These are phyloP conservation scores for Arabis hirsuta DNA, from an alignment of 345 rosid genomes.

Conservation along the genomic window DNA sequence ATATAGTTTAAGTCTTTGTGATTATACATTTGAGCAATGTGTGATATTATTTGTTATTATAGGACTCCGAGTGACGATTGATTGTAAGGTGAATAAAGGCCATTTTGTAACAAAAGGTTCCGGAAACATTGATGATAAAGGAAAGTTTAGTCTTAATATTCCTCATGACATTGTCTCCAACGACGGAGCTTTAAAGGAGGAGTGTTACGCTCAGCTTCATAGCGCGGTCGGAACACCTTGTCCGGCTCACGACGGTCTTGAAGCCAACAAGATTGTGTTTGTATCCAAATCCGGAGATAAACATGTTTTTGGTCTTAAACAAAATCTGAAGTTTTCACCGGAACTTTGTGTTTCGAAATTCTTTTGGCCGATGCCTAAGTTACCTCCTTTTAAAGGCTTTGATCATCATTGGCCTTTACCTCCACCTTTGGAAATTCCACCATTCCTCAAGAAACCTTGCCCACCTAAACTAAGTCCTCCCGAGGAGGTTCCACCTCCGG, in stretches of 20 bases:
- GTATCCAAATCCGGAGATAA: constrained; percentile 50
- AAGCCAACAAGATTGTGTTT: constrained; percentile 61
- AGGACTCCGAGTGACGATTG: constrained; percentile 78
- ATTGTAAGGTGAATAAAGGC: constrained; percentile 64
- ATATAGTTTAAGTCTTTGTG: not conserved
- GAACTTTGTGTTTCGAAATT: constrained; percentile 61
- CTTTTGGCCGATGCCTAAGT: constrained; percentile 56
- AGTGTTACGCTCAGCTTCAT: constrained; percentile 88
- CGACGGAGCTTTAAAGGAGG: constrained; percentile 63
- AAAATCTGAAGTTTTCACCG: constrained; percentile 66
- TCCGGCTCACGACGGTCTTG: constrained; percentile 57
- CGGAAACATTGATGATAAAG: constrained; percentile 60
- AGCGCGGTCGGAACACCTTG: constrained; percentile 65
- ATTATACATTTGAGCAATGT: not conserved
- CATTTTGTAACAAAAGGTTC: constrained; percentile 60
- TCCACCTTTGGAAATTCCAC: constrained; percentile 44
- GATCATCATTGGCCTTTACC: constrained; percentile 42
- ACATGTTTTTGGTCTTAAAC: constrained; percentile 57
- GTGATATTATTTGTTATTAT: constrained; percentile 7
- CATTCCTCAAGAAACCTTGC: constrained; percentile 42
- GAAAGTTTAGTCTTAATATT: constrained; percentile 66
- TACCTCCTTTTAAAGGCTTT: constrained; percentile 44
- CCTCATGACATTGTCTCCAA: constrained; percentile 53
- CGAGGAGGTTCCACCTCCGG: constrained; percentile 35
- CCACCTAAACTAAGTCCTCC: constrained; percentile 42